These are phyloP conservation scores for Pleurotus pulmonarius DNA, from an alignment of 768 basidiomycete genomes.

Conservation along the genomic window DNA sequence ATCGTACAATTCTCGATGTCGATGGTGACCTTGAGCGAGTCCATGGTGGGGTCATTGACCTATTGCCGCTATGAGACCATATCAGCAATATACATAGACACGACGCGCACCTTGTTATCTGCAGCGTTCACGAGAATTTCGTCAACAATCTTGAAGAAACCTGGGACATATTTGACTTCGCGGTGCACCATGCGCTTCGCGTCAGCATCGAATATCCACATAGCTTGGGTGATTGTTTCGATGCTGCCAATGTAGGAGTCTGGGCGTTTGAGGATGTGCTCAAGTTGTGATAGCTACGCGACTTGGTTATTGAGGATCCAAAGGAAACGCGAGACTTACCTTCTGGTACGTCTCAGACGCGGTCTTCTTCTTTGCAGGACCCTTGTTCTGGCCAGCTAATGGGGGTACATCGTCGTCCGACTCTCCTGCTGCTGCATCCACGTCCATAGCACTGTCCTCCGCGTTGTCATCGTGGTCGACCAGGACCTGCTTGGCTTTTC, in stretches of 20 bases:
- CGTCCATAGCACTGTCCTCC: conserved; percentile 25
- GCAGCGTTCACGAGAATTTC: conserved; percentile 99
- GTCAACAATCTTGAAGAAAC: conserved; percentile 99
- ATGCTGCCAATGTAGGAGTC: conserved; percentile 97
- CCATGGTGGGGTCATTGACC: conserved; percentile 93
- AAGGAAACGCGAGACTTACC: conserved; percentile 34
- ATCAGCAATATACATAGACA: background rate
- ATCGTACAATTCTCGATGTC: conserved; percentile 82
- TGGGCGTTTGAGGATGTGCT: conserved; percentile 89
- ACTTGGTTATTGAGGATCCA: background rate
- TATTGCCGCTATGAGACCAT: conserved; percentile 22
- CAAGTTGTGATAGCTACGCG: conserved; percentile 83
- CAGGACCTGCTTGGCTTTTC: conserved; percentile 29
- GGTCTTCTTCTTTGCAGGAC: conserved; percentile 74
- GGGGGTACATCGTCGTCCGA: conserved; percentile 1
- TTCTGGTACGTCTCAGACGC: conserved; percentile 90
- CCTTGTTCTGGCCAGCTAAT: conserved; percentile 44
- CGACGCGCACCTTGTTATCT: conserved; percentile 83
- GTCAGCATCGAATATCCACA: conserved; percentile 93
- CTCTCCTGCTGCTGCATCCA: conserved; percentile 2
- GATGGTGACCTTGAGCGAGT: conserved; percentile 84
- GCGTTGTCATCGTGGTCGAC: conserved; percentile 38
- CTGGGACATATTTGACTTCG: conserved; percentile 90
- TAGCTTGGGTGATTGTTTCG: conserved; percentile 77
- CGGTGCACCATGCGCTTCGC: conserved; percentile 80